Evolutionary conservation across 1,284 basidiomycete genomes (phyloP).

Genomic region (Cryptococcus wingfieldii): DNA sequence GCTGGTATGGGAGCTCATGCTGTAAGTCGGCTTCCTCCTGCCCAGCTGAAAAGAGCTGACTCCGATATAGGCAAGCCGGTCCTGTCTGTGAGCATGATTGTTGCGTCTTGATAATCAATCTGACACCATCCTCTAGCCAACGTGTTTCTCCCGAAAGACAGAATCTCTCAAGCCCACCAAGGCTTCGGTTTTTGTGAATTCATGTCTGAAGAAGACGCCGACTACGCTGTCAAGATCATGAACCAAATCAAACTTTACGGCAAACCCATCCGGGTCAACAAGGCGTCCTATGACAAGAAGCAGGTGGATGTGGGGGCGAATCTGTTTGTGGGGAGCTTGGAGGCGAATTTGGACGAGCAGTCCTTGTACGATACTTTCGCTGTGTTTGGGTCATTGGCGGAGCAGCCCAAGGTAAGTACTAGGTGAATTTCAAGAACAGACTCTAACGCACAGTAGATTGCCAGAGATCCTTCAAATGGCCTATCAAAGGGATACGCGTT

Average conservation of each 20-base stretch:
- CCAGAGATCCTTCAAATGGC: slow-evolving; percentile 77
- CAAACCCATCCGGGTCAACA: slow-evolving; percentile 96
- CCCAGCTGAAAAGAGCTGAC: slow-evolving; percentile 8
- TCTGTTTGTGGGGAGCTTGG: slow-evolving; percentile 91
- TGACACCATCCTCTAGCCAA: slow-evolving; percentile 61
- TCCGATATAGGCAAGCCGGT: slow-evolving; percentile 67
- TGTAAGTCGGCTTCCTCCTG: slow-evolving; percentile 47
- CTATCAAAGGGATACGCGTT: slow-evolving; percentile 95
- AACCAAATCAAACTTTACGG: slow-evolving; percentile 99
- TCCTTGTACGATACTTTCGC: slow-evolving; percentile 91
- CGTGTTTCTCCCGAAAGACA: slow-evolving; percentile 98
- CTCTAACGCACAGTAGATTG: slow-evolving; percentile 56
- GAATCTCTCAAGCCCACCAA: slow-evolving; percentile 95
- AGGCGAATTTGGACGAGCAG: slow-evolving; percentile 89
- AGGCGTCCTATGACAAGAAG: slow-evolving; percentile 95
- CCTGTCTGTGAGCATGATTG: slow-evolving; percentile 70
- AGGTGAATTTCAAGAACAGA: too few relatives aligned
- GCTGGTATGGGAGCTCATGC: slow-evolving; percentile 96
- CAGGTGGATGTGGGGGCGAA: slow-evolving; percentile 97
- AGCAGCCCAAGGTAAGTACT: slow-evolving; percentile 78
- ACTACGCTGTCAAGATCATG: slow-evolving; percentile 99
- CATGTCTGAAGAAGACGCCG: slow-evolving; percentile 93
- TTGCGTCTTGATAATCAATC: neutral
- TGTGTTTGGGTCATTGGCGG: slow-evolving; percentile 88
- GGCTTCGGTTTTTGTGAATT: slow-evolving; percentile 99